Evolutionary conservation across 345 rosid species (phyloP), one percentile per base, ranked within the genome.

Genomic region (Salix suchowensis): DNA sequence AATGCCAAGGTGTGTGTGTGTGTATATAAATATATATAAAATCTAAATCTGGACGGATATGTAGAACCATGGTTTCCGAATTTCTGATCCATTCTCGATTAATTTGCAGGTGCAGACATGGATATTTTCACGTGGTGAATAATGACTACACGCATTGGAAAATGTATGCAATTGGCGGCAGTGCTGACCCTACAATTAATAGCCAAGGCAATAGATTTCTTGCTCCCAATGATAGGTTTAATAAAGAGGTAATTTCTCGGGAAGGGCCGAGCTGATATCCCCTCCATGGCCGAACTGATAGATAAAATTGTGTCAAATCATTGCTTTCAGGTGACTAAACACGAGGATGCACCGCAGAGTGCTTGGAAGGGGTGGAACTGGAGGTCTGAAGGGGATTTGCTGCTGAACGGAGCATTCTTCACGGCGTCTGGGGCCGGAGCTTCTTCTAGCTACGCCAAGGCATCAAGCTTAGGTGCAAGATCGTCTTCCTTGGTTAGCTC

Each of bases 101-200:
- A 28, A 70, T 46, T 7, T 71, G 40, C 19, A 80, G 83, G 48
- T 81, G 84, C 30, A 81, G 84, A 62, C 80, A 81, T 46, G 84
- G 84, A 24, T 81, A 81, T 62, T 81, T 81, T 42, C 84, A 81
- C 40, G 84, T 81, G 71, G 84, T 81, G 48, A 81, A 81, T 68
- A 81, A 81, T 30, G 84, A 81, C 74, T 81, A 81, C 6, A 61
- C 77, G 2, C 84, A 76, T 21, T 81, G 84, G 84, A 34, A 68
- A 73, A 81, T 64, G 84, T 81, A 81, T 61, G 84, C 84, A 34
- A 77, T 81, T 68, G 84, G 84, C 34, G 84, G 84, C 8, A 81
- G 84, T 76, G 84, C 84, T 73, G 44, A 62, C 36, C 84, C 84
- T 6, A 76, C 84, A 50, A 81, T 81, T n/a, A 81, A 81, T 39